Conservation (phyloP, 2,329 filamentous ascomycete species). For the Cytospora leucostoma region DNA sequence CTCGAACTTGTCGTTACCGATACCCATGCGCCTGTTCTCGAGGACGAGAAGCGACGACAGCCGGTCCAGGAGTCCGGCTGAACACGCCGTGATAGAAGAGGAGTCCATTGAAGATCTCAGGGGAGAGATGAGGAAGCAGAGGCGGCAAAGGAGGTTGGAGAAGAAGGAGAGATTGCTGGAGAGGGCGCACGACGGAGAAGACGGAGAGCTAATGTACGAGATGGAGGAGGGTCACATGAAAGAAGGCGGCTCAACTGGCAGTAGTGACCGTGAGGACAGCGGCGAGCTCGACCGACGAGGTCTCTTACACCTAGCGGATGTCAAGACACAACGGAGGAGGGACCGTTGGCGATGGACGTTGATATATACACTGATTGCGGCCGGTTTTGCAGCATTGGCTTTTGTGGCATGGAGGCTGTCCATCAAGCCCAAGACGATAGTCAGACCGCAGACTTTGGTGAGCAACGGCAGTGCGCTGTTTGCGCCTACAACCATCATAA, state of each 20-base stretch:
- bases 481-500: slow-evolving; percentile 86
- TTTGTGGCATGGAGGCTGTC: slow-evolving; percentile 62
- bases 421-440: slow-evolving; percentile 43
- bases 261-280: slow-evolving; percentile 62
- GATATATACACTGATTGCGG: slow-evolving; percentile 52
- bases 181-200: slow-evolving; percentile 62
- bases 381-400: slow-evolving; percentile 58
- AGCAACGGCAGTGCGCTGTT: slow-evolving; percentile 90
- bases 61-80: slow-evolving; percentile 43
- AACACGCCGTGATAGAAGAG: slow-evolving; percentile 33
- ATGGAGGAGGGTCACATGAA: slow-evolving; percentile 80
- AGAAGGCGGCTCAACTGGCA: slow-evolving; percentile 65
- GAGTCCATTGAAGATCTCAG: slow-evolving; percentile 52
- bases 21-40: slow-evolving; percentile 49
- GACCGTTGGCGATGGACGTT: slow-evolving; percentile 57
- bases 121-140: slow-evolving; percentile 51
- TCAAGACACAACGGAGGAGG: slow-evolving; percentile 51
- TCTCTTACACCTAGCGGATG: slow-evolving; percentile 50
- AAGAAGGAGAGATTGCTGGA: slow-evolving; percentile 56
- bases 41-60: slow-evolving; percentile 41
- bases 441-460: slow-evolving; percentile 41
- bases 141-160: slow-evolving; percentile 52
- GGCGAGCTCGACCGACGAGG: slow-evolving; percentile 57
- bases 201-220: slow-evolving; percentile 81
- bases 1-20: slow-evolving; percentile 52